Base-by-base conservation (phyloP, 2,329 filamentous ascomycete genomes). In the Neonectria magnoliae region DNA sequence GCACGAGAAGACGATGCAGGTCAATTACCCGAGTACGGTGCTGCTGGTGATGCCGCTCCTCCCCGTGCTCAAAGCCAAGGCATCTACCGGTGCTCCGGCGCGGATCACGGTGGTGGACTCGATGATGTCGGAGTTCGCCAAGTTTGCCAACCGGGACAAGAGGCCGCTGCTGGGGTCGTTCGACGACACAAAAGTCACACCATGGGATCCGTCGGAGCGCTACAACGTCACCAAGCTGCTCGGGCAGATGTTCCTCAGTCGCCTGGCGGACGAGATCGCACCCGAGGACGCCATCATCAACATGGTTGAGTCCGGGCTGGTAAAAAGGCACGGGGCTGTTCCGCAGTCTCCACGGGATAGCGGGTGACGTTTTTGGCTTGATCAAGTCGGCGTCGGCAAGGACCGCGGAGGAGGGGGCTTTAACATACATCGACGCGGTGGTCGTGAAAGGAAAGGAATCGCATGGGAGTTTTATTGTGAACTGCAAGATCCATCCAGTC, bases 391-490 rank as follows among this genome's bases (percentile, higher is more conserved):
- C 78, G 13, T 62, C 69, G 3, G 80, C 66, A 1, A 72, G 79
- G 22, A 74, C 66, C 9, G 48, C 76, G 14, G 70, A 75, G 16
- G 76, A 78, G 4, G 84, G 81, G 1, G 83, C 82, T 1, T 79
- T 77, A 53, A 81, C 79, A 1, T 85, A 82, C 65, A 62, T 86
- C 2, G 82, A 87, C 69, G 83, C 83, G 1, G 75, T 72, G 0
- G 74, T 83, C 0, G 73, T 77, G 2, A 79, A 85, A 59, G 84
- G 83, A 0, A 77, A 76, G 53, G 83, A 85, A 69, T 82, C 81
- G 0, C 85, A 87, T 71, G 84, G 83, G 1, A 82, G 80, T 48
- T 85, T 82, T 65, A 25, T 85, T 0, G 83, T 81, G 76, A 79
- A 80, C 60, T 85, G 82, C 79, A 71, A 80, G 10, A 50, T 64